These are phyloP conservation scores for Petunia axillaris DNA, from an alignment of 257 asterid genomes.

Conservation along the genomic window DNA sequence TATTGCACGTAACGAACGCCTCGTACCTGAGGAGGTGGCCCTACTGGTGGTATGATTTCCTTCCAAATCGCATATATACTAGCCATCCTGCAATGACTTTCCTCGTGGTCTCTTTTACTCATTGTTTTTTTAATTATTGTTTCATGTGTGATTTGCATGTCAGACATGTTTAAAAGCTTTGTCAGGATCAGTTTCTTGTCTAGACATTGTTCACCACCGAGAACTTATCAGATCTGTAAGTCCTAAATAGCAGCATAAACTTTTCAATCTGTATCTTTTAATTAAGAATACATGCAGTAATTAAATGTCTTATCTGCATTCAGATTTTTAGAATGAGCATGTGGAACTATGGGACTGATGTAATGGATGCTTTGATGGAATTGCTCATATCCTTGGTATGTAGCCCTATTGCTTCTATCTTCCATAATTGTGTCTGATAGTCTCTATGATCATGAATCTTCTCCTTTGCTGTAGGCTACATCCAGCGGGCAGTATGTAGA, in stretches of 20 bases:
- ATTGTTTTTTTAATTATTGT: slow-evolving; percentile 7
- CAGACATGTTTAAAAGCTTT: slow-evolving; percentile 61
- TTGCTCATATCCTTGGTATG: slow-evolving; percentile 76
- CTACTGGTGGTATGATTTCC: slow-evolving; percentile 69
- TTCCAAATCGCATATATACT: background rate
- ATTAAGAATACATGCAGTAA: background rate
- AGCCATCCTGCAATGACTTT: background rate
- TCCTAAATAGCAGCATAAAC: slow-evolving; percentile 13
- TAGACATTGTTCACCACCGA: slow-evolving; percentile 65
- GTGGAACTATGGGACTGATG: slow-evolving; percentile 84
- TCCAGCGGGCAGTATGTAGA: slow-evolving; percentile 71
- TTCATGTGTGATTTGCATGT: slow-evolving; percentile 13
- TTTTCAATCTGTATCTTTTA: background rate
- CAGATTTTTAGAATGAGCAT: slow-evolving; percentile 80
- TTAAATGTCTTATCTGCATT: slow-evolving; percentile 16
- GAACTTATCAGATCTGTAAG: slow-evolving; percentile 76
- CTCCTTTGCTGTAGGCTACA: slow-evolving; percentile 59
- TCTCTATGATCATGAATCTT: background rate
- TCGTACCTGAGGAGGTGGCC: slow-evolving; percentile 71
- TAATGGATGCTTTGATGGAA: slow-evolving; percentile 79
- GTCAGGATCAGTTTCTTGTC: slow-evolving; percentile 69
- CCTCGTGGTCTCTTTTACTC: slow-evolving; percentile 13
- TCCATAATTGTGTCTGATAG: slow-evolving; percentile 17
- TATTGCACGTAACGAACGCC: slow-evolving; percentile 50
- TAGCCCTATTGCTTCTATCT: slow-evolving; percentile 24